phyloP scores from a whole-genome alignment of 306 rosid genomes.

The Vicia sativa region DNA sequence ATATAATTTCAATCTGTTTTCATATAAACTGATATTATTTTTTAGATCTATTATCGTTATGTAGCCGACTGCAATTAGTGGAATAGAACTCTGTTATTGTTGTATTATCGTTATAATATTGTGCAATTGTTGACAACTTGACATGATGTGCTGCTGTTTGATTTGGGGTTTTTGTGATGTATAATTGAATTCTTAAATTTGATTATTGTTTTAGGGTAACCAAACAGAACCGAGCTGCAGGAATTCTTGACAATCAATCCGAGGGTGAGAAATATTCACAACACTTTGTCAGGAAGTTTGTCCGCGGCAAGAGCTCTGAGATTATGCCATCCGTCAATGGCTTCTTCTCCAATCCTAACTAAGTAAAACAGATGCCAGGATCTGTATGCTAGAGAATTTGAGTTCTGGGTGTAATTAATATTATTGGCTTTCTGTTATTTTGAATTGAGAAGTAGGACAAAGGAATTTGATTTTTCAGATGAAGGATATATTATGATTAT shows the following conservation, averaged over 20 bases:
- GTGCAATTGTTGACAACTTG: too few species aligned
- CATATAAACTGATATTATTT: too few species aligned
- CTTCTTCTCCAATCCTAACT: constrained; percentile 87
- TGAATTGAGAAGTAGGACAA: constrained; percentile 37
- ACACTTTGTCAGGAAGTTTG: constrained; percentile 63
- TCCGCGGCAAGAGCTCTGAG: constrained; percentile 61
- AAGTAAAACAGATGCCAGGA: background rate
- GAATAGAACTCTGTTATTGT: too few species aligned
- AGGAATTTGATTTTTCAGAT: constrained; percentile 20
- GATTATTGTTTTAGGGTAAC: constrained; percentile 59
- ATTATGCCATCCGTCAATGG: constrained; percentile 88
- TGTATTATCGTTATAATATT: too few species aligned
- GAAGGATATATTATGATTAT: background rate
- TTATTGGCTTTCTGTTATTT: constrained; percentile 32
- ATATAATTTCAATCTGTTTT: too few species aligned
- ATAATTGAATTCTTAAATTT: constrained; percentile 15
- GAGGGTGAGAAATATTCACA: constrained; percentile 60
- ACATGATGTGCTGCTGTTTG: too few species aligned
- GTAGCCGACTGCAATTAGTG: too few species aligned
- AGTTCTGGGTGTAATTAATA: background rate
- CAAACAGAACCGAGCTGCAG: constrained; percentile 84
- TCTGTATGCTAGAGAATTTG: background rate
- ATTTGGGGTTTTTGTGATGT: background rate
- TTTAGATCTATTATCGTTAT: too few species aligned
- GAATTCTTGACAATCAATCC: constrained; percentile 74